Evolutionary conservation across 805 yeast genomes (phyloP), one percentile per base, ranked within the genome.

Genomic region (Candida orba): DNA sequence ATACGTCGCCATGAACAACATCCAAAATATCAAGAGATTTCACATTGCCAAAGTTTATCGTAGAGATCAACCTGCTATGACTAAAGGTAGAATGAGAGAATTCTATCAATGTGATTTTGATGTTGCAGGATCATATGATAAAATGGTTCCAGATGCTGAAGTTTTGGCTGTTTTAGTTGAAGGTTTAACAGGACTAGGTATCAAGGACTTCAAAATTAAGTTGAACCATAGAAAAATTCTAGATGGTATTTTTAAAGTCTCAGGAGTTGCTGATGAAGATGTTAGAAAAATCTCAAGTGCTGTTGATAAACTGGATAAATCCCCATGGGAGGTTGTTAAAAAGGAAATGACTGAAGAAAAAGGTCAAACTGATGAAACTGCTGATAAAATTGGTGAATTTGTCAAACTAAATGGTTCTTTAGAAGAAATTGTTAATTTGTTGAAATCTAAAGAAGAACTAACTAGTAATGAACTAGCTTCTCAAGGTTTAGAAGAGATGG

Each of bases 41-140:
- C 99, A 93, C 68, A 87, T 93, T 52, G 99, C 99, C 54, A 93
- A 93, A 65, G 99, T 93, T 43, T 93, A 93, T 69, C 81, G 99
- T 71, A 84, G 99, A 68, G 99, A 93, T 64, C 99, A 93, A 68
- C 99, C 99, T 6, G 99, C 99, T 8, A 93, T 93, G 99, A 91
- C 98, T 41, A 93, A 93, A 68, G 99, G 99, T 49, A 79, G 99
- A 68, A 93, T 93, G 99, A 85, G 99, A 76, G 99, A 93, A 67
- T 93, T 93, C 60, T 93, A 93, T 66, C 99, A 93, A 69, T 93
- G 99, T 72, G 99, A 93, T 69, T 86, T 93, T 57, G 99, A 93
- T 65, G 73, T 93, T 59, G 99, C 99, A 20, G 99, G 99, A 42
- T 66, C 64, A 45, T 91, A 84, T 63, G 99, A 93, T 58, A 58